Evolutionary conservation across 345 rosid species (phyloP), one percentile per base, ranked within the genome.

Genomic region (Populus ilicifolia): DNA sequence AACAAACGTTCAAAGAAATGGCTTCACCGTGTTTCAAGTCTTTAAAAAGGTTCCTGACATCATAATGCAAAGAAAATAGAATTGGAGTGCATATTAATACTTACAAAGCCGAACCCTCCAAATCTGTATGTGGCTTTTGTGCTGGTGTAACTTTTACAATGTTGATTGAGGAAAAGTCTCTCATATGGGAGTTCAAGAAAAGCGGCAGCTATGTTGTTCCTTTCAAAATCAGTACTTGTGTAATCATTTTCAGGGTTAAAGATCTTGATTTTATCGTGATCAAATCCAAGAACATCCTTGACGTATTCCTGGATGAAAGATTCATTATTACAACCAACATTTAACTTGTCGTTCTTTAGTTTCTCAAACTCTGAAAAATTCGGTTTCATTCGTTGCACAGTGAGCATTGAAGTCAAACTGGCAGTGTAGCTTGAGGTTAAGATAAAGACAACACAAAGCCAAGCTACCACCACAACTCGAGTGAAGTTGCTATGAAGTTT

Each of bases 341-440:
- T 84, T 30, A 76, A n/a, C 38, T 84, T 79, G 70, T 76, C 76
- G 17, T n/a, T 41, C 71, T 54, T 81, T 6, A 86, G 74, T 79
- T 72, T 79, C 6, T 84, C 77, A 38, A 89, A 76, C 14, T 87
- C 86, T 6, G 87, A 82, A 9, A 75, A 50, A 36, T 80, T 81
- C 2, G 88, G 84, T 78, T 72, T 77, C 67, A 89, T 71, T 35
- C 79, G 41, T 69, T 78, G 84, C 16, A 89, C 79, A 0, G 95
- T 91, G 17, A 91, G 89, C 88, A 88, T 80, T 20, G 93, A 88
- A 35, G 88, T 80, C 35, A 91, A 77, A 74, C 84, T 75, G 16
- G 95, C 93, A 0, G 93, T 89, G 84, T 89, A 91, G 83, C 93
- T 89, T 52, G 89, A 86, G 54, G 67, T 89, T 54, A 89, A 79